Evolutionary conservation across 371 early-diverging fungal species (phyloP).

Genomic region (Blakeslea trispora): DNA sequence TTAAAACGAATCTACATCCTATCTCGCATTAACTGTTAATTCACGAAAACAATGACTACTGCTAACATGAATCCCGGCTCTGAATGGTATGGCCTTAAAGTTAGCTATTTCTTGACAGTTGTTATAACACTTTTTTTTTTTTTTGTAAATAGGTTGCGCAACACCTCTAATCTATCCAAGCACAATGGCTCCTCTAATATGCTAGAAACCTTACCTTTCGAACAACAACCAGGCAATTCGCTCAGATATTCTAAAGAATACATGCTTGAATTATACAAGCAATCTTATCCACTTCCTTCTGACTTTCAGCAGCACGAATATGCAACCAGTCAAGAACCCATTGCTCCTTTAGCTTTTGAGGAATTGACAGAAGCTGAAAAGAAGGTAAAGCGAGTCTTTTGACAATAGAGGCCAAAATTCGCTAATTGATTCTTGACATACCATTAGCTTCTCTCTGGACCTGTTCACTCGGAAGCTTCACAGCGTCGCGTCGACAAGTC

Average conservation of each 20-base stretch:
- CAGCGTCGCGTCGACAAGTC: slow-evolving; percentile 37
- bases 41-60: slow-evolving; percentile 39
- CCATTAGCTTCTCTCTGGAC: slow-evolving; percentile 50
- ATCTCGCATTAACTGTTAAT: no score
- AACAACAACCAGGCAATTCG: slow-evolving; percentile 42
- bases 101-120: neutral
- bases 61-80: slow-evolving; percentile 87
- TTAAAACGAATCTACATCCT: no score
- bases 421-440: neutral
- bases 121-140: slow-evolving; percentile 6
- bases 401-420: no score
- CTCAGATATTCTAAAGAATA: slow-evolving; percentile 80
- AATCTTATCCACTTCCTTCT: slow-evolving; percentile 54
- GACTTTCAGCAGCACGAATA: slow-evolving; percentile 76
- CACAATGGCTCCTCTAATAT: slow-evolving; percentile 22
- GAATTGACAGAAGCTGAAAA: slow-evolving; percentile 68
- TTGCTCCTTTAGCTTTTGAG: slow-evolving; percentile 67
- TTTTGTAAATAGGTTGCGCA: slow-evolving; percentile 44
- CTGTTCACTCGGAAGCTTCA: slow-evolving; percentile 55
- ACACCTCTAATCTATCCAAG: slow-evolving; percentile 30
- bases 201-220: slow-evolving; percentile 20
- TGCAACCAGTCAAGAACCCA: slow-evolving; percentile 64
- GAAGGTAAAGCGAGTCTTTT: slow-evolving; percentile 53
- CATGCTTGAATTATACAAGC: slow-evolving; percentile 76
- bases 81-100: slow-evolving; percentile 62